Base-by-base conservation (phyloP, 2,329 filamentous ascomycete genomes). In the Hypoxylon sp. region DNA sequence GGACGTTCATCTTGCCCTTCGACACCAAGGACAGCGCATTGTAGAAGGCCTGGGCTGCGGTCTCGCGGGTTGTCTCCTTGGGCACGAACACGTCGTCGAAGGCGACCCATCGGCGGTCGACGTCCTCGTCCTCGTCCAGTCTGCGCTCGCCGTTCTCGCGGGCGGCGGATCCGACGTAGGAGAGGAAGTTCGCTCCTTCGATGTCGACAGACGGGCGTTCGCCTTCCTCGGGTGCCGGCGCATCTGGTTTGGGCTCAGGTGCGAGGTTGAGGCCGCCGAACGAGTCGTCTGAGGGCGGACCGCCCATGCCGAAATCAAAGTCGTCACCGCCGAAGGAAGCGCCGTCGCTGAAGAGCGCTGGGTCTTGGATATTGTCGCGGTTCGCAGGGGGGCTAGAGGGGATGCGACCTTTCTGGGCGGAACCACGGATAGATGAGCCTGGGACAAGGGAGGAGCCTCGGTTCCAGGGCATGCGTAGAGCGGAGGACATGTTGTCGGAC, bases 11-110 rank as follows among this genome's bases (percentile, higher is more conserved):
- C 61, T 87, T 78, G 1, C 85, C 85, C 79, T 90, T 93, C 1
- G 89, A 93, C 5, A 88, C 90, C 48, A 96, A 84, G 10, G 86
- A 85, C 13, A 97, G 85, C 1, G 93, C 85, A 77, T 96, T 92
- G 81, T 92, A 88, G 76, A 93, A 91, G 0, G 90, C 93, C 77
- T 94, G 92, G 1, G 92, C 90, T 7, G 91, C 92, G 11, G 93
- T 89, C 31, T 88, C 82, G 37, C 83, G 85, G 31, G 87, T 88
- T 46, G 82, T 81, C 51, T 83, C 80, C 8, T 76, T 76, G 0
- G 89, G 86, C n/a, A 88, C 84, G 49, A 96, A 88, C 8, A 97
- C 81, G 54, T 89, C 82, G 50, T 91, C 88, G 75, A 98, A 97
- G 0, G 85, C 81, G 46, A 96, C 82, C 80, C 84, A 88, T 14